phyloP scores from a whole-genome alignment of 768 basidiomycete species.

The Bullera alba region DNA sequence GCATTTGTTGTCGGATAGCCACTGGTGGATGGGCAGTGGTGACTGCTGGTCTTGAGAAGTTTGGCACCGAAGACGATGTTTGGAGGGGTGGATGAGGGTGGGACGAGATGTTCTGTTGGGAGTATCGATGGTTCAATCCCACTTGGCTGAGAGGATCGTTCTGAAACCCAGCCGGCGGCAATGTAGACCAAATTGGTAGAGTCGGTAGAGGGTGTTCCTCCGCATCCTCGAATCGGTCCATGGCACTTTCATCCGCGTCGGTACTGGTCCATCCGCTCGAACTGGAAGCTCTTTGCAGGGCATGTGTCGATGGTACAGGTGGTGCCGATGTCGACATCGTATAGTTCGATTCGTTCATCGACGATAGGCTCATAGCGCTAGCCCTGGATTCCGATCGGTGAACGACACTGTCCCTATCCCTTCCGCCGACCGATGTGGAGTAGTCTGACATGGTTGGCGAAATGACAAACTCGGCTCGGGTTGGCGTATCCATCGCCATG shows the following conservation, averaged over 20 bases:
- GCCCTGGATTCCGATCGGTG: not conserved
- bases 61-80: not conserved
- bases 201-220: not conserved
- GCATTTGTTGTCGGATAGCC: too few relatives aligned
- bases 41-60: not conserved
- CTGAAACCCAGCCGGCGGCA: not conserved
- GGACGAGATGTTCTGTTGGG: not conserved
- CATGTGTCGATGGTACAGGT: not conserved
- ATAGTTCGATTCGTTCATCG: not conserved
- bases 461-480: constrained; percentile 36
- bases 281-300: too few relatives aligned
- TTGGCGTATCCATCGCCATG: constrained; percentile 38
- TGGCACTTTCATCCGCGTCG: not conserved
- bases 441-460: constrained; percentile 15
- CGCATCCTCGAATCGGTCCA: constrained; percentile 1
- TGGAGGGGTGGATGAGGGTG: constrained; percentile 1
- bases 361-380: not conserved
- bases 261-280: not conserved
- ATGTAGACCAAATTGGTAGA: not conserved
- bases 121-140: not conserved
- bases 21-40: not conserved
- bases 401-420: not conserved
- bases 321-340: not conserved
- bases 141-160: not conserved
- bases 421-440: not conserved